Base-by-base conservation (phyloP, 768 basidiomycete genomes). In the Coprinopsis marcescibilis region DNA sequence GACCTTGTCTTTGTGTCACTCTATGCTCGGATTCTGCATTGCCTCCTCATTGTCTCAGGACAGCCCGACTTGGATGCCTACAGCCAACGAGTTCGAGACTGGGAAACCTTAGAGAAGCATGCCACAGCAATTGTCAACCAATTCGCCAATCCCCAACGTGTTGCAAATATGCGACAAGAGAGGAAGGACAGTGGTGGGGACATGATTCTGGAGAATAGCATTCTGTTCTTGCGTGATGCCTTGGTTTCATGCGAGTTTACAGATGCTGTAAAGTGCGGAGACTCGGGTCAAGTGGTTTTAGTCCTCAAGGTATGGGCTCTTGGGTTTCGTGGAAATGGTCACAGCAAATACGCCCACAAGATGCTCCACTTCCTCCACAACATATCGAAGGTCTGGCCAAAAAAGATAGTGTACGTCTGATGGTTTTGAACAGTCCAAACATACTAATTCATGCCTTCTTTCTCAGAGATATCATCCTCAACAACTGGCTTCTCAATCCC, bases 401-500 rank as follows among this genome's bases (percentile, higher is more conserved):
- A 50, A 14, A 30, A 50, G 17, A 37, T 62, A 44, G 62, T 62
- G 45, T 3, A 57, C 37, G n/a, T 20, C 38, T 24, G 12, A 17
- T 21, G 24, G 13, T 29, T 13, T 21, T 36, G 43, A 4, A 2
- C n/a, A 4, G 10, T 17, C 41, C 26, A 38, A 12, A 35, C 32
- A n/a, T 19, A 33, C 34, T 29, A 14, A 12, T 10, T 10, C 17
- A 7, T 37, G 35, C 11, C 10, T 17, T 7, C 29, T 32, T 38
- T 7, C 15, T 1, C 39, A 65, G 64, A 7, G 23, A 46, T 0
- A 50, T 60, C 17, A 52, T 61, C 0, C 26, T 65, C 1, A 57
- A 62, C 6, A 67, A 68, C 37, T 66, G 65, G 65, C 46, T 68
- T 0, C 50, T 67, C 0, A 66, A 66, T 51, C 61, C 63, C 6